Evolutionary conservation across 75 land plant species (phyloP).

Genomic region (Isoetes taiwanensis): DNA sequence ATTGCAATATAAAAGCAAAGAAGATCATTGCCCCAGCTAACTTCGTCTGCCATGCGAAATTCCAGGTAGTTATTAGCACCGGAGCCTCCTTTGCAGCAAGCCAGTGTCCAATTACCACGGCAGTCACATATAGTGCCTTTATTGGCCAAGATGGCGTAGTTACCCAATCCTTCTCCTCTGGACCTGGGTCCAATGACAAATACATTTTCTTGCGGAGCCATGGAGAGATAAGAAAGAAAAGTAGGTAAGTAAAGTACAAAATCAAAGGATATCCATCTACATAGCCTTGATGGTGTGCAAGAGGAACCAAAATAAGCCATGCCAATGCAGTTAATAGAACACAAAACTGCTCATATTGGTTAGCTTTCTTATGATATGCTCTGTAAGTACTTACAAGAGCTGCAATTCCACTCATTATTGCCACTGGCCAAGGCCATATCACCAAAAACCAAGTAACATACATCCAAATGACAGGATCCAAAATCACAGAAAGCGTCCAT

Average conservation of each 20-base stretch:
- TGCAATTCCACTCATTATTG: constrained; percentile 27
- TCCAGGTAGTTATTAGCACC: constrained; percentile 29
- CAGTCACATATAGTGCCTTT: constrained; percentile 25
- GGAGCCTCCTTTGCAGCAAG: constrained; percentile 66
- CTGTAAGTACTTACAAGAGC: constrained; percentile 24
- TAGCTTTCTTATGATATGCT: constrained; percentile 24
- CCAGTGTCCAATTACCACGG: constrained; percentile 60
- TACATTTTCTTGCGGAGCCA: constrained; percentile 41
- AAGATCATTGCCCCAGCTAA: constrained; percentile 35
- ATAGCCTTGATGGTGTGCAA: constrained; percentile 64
- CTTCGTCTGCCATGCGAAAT: constrained; percentile 46
- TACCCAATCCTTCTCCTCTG: constrained; percentile 54
- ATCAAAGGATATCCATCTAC: constrained; percentile 66
- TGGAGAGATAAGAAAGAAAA: constrained; percentile 53
- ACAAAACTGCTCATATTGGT: constrained; percentile 37
- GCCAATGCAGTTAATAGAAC: constrained; percentile 40
- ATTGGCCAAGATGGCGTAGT: constrained; percentile 15
- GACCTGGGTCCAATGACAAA: constrained; percentile 29
- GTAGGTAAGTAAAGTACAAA: constrained; percentile 50
- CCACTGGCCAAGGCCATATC: constrained; percentile 69
- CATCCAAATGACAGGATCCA: constrained; percentile 35
- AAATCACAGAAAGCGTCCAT: too few species aligned
- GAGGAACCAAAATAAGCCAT: constrained; percentile 72
- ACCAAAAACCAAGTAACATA: constrained; percentile 72
- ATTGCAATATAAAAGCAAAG: constrained; percentile 36